phyloP scores from a whole-genome alignment of 257 asterid genomes.

The Linderniella brevidens region DNA sequence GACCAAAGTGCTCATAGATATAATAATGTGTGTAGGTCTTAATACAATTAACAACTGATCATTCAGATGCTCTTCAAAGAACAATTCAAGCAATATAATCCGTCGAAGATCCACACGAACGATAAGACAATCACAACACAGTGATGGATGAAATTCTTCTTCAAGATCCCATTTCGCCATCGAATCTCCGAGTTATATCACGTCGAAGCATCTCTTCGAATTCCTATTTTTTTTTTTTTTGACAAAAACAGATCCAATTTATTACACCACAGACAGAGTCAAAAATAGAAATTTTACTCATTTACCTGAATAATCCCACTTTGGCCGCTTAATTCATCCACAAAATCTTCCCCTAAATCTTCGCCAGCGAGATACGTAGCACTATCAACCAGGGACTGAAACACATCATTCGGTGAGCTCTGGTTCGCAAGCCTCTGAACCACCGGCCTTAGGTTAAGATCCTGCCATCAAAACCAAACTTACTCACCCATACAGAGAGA shows the following conservation, averaged over 20 bases:
- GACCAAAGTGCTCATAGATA: too few species aligned
- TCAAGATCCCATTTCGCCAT: conserved; percentile 13
- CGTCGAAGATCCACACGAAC: too few species aligned
- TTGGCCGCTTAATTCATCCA: conserved; percentile 25
- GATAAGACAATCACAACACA: too few species aligned
- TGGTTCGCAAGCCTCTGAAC: conserved; percentile 25
- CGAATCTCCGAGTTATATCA: conserved; percentile 28
- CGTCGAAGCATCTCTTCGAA: conserved; percentile 40
- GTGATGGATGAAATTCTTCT: too few species aligned
- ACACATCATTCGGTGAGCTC: conserved; percentile 27
- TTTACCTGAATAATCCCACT: conserved; percentile 35
- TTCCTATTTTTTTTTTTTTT: conserved; percentile 37
- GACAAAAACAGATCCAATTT: not conserved
- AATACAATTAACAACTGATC: too few species aligned
- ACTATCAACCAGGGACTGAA: conserved; percentile 28
- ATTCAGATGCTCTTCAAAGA: too few species aligned
- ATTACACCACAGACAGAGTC: not conserved
- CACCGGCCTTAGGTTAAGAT: conserved; percentile 19
- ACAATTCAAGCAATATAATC: too few species aligned
- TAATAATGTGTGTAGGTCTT: too few species aligned
- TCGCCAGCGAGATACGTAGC: conserved; percentile 18
- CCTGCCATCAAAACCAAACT: conserved; percentile 9
- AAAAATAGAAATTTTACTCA: too few species aligned
- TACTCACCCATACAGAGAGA: not conserved
- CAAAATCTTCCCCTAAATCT: conserved; percentile 13